Percentiles rank a stretch among this genome's conserved stretches.
Conservation (phyloP, 1,284 basidiomycete species). For the Pterula multifida region DNA sequence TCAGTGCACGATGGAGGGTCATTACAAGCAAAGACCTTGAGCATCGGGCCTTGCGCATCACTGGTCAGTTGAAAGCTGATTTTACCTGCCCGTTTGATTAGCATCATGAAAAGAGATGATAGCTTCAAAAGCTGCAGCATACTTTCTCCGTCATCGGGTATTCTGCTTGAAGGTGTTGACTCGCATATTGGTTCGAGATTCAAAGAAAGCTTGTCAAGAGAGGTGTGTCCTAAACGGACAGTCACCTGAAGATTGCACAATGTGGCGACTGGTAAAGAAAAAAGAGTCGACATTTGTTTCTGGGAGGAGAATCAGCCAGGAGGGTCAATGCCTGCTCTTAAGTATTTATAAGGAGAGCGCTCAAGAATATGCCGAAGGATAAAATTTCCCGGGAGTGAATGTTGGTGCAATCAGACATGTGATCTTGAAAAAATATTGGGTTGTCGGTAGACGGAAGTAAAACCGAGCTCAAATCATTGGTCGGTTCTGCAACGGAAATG, state of each 20-base stretch:
- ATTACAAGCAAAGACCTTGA: not conserved
- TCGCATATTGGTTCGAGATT: not conserved
- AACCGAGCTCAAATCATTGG: not conserved
- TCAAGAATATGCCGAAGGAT: not conserved
- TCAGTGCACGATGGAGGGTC: not conserved
- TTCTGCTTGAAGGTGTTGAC: not conserved
- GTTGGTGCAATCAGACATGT: not conserved
- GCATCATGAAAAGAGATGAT: not conserved
- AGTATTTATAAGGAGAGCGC: not conserved
- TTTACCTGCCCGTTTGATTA: too few species aligned
- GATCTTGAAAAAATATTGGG: not conserved
- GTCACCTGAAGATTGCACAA: not conserved
- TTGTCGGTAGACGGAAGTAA: not conserved
- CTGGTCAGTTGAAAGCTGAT: constrained; percentile 1
- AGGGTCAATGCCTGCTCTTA: not conserved
- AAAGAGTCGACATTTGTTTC: not conserved
- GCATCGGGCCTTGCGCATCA: not conserved
- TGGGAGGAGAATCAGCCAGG: not conserved
- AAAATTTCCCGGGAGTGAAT: not conserved
- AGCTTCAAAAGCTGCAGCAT: not conserved
- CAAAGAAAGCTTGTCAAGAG: not conserved
- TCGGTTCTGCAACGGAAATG: not conserved
- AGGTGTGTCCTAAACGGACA: not conserved
- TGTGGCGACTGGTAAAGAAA: not conserved
- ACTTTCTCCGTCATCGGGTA: not conserved